Evolutionary conservation across 768 basidiomycete genomes (phyloP).

Genomic region (Chalciporus chontae): DNA sequence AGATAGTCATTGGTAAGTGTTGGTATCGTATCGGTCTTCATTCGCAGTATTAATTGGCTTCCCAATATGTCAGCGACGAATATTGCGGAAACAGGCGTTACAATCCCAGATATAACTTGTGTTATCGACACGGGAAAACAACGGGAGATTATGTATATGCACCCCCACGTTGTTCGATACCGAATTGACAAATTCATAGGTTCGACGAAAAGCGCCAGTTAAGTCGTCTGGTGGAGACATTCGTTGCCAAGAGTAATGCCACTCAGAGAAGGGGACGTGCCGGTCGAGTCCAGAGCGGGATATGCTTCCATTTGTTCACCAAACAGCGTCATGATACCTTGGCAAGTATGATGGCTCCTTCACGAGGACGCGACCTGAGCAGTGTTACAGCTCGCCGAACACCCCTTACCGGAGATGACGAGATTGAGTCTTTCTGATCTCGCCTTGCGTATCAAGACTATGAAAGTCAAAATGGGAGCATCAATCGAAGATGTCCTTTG

Average conservation of each 20-base stretch:
- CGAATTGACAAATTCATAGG: conserved; percentile 34
- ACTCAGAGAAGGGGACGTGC: conserved; percentile 86
- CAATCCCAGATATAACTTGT: conserved; percentile 96
- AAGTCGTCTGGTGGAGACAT: conserved; percentile 87
- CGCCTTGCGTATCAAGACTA: conserved; percentile 87
- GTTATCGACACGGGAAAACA: conserved; percentile 95
- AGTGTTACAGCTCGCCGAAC: conserved; percentile 67
- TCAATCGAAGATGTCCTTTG: conserved; percentile 90
- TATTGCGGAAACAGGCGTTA: conserved; percentile 96
- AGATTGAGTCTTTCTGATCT: conserved; percentile 90
- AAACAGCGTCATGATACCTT: conserved; percentile 79
- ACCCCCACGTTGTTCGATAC: neutral
- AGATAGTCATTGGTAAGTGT: conserved; percentile 86
- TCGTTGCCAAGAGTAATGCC: conserved; percentile 88
- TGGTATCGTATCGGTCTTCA: neutral
- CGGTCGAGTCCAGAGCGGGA: conserved; percentile 82
- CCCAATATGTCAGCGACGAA: conserved; percentile 61
- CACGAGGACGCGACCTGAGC: neutral
- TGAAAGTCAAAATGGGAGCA: conserved; percentile 80
- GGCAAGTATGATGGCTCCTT: conserved; percentile 34
- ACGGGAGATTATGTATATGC: conserved; percentile 78
- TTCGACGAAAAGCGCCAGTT: conserved; percentile 98
- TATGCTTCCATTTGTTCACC: conserved; percentile 96
- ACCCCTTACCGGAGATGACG: conserved; percentile 94
- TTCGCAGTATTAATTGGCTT: too few species aligned